Conservation (phyloP, 257 asterid species). For the Ilex aquifolium region DNA sequence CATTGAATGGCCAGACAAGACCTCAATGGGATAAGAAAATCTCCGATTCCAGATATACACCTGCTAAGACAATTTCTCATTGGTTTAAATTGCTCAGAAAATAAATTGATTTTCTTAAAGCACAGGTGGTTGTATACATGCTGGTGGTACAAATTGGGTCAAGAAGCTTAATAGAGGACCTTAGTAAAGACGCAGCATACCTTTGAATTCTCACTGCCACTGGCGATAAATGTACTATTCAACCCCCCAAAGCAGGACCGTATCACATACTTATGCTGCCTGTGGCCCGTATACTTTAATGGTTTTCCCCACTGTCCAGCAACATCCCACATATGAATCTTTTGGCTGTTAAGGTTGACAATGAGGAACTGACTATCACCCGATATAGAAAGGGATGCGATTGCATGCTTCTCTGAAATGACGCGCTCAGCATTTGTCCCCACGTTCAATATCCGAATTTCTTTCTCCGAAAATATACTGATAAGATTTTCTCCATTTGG, state of each 20-base stretch:
- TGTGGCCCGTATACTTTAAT: constrained; percentile 62
- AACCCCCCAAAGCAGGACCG: constrained; percentile 97
- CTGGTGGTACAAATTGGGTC: background rate
- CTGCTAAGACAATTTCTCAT: constrained; percentile 24
- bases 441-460: constrained; percentile 67
- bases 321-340: constrained; percentile 90
- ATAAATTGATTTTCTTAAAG: too few species aligned
- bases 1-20: constrained; percentile 66
- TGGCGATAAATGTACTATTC: constrained; percentile 67
- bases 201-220: constrained; percentile 94
- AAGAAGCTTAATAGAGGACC: constrained; percentile 4
- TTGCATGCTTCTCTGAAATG: constrained; percentile 63
- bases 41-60: constrained; percentile 80
- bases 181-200: constrained; percentile 29
- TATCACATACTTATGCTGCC: constrained; percentile 73
- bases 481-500: constrained; percentile 81
- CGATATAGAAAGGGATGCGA: constrained; percentile 80
- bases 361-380: constrained; percentile 64
- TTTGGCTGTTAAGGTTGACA: constrained; percentile 91
- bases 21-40: constrained; percentile 55
- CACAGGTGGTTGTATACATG: too few species aligned
- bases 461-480: constrained; percentile 73
- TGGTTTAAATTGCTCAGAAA: too few species aligned
- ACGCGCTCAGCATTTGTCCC: constrained; percentile 54
- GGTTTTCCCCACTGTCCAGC: constrained; percentile 47